Evolutionary conservation across 176 grass and related monocot genomes (phyloP), one percentile per base, ranked within the genome.

Genomic region (Carex myosuroides): DNA sequence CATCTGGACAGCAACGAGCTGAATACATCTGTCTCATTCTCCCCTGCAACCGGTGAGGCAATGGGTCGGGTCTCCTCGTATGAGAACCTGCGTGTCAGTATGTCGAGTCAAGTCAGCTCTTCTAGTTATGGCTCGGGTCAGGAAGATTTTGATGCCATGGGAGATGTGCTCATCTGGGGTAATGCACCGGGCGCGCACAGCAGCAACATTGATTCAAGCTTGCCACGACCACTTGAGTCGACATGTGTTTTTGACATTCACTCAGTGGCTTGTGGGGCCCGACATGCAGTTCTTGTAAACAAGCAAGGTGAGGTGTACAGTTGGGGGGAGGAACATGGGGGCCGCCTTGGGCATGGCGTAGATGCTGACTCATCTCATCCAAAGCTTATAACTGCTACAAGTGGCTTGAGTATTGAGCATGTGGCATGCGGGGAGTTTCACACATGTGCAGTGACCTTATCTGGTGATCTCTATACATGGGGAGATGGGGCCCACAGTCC

Each of bases 291-390:
- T 73, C 48, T 95, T 73, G 87, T 95, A 52, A 91, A 87, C 35
- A 95, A 87, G 85, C 93, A 95, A 91, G 93, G 93, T 52, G 93
- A 92, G 64, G 88, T 91, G 5, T 95, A 90, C 69, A 91, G 88
- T 79, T 95, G 88, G 93, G 93, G 93, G 6, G 75, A 89, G 66
- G 90, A 92, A 83, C 89, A 70, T 21, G 93, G 90, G 3, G 93
- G 93, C 5, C 84, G 88, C 67, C 90, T 95, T 53, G 93, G 93
- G 33, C 90, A 95, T 84, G 93, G 90, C 59, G 56, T 90, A 58
- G 86, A 92, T 84, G 53, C 87, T 10, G 73, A 91, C 87, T 84
- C 90, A 79, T 74, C 85, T 54, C 90, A 91, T 30, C 93, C 90
- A 48, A 92, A 92, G 79, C 93, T 90, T 21, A 86, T 95, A 70